A percentile compares a stretch with the other conserved stretches of the same genome.
phyloP scores from a whole-genome alignment of 345 rosid species.

The Ailanthus altissimus region DNA sequence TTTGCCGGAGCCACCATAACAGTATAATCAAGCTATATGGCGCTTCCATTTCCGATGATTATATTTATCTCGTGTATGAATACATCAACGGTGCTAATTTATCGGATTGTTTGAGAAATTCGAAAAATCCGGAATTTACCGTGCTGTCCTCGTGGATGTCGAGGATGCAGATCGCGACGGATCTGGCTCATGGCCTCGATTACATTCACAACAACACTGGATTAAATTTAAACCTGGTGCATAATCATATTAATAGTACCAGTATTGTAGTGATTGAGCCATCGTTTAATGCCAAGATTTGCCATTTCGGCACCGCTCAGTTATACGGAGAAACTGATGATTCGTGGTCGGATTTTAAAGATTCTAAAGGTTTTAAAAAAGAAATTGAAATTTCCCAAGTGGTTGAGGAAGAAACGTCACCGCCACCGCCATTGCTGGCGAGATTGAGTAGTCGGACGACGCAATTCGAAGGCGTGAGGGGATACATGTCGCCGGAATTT shows the following conservation, averaged over 20 bases:
- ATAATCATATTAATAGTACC: conserved; percentile 73
- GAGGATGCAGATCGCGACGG: conserved; percentile 80
- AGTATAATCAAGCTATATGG: conserved; percentile 74
- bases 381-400: conserved; percentile 30
- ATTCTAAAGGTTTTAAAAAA: not conserved
- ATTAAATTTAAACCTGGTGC: conserved; percentile 59
- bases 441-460: conserved; percentile 38
- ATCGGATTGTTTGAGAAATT: conserved; percentile 65
- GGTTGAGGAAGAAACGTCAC: conserved; percentile 4
- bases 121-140: conserved; percentile 62
- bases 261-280: conserved; percentile 73
- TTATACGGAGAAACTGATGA: conserved; percentile 65
- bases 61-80: conserved; percentile 75
- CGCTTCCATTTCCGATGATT: conserved; percentile 64
- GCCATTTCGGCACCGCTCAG: conserved; percentile 84
- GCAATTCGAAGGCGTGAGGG: conserved; percentile 73
- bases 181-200: conserved; percentile 82
- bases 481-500: conserved; percentile 90
- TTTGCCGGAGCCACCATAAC: conserved; percentile 73
- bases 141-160: conserved; percentile 76
- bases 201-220: conserved; percentile 83
- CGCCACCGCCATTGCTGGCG: not conserved
- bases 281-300: conserved; percentile 59
- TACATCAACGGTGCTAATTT: conserved; percentile 63
- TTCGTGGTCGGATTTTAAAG: too few relatives aligned